These are phyloP conservation scores for Gigaspora rosea DNA, from an alignment of 192 early-diverging fungal species.

Conservation along the genomic window DNA sequence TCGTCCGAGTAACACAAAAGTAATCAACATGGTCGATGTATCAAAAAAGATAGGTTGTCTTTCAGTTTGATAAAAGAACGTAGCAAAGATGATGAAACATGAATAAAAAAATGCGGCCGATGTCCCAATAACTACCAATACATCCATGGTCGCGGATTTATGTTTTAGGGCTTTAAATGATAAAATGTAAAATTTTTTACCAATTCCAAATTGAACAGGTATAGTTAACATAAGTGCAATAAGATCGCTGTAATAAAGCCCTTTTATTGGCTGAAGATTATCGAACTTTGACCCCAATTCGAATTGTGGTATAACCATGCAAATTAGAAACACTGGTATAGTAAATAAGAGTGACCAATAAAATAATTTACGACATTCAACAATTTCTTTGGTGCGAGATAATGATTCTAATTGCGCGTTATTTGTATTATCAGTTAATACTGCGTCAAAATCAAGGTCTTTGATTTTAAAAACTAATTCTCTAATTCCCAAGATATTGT, in stretches of 20 bases:
- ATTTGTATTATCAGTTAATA: slow-evolving; percentile 60
- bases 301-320: slow-evolving; percentile 73
- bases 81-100: slow-evolving; percentile 69
- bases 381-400: slow-evolving; percentile 81
- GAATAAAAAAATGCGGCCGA: slow-evolving; percentile 84
- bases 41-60: slow-evolving; percentile 90
- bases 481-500: slow-evolving; percentile 64
- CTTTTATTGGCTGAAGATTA: slow-evolving; percentile 52
- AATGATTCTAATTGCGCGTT: slow-evolving; percentile 88
- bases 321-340: slow-evolving; percentile 77
- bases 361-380: slow-evolving; percentile 74
- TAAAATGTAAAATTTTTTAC: slow-evolving; percentile 73
- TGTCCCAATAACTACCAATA: slow-evolving; percentile 86
- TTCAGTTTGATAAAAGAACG: slow-evolving; percentile 51
- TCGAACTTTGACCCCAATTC: slow-evolving; percentile 34
- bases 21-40: slow-evolving; percentile 87
- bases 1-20: slow-evolving; percentile 89
- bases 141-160: slow-evolving; percentile 93
- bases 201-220: slow-evolving; percentile 95
- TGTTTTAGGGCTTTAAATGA: slow-evolving; percentile 81
- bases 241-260: slow-evolving; percentile 68
- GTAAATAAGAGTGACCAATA: slow-evolving; percentile 72
- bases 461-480: slow-evolving; percentile 82
- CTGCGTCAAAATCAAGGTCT: slow-evolving; percentile 75
- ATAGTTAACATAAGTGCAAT: slow-evolving; percentile 74